A percentile compares a stretch with the other conserved stretches of the same genome.
phyloP scores from a whole-genome alignment of 2,329 filamentous ascomycete species.

The Aspergillus sergii region DNA sequence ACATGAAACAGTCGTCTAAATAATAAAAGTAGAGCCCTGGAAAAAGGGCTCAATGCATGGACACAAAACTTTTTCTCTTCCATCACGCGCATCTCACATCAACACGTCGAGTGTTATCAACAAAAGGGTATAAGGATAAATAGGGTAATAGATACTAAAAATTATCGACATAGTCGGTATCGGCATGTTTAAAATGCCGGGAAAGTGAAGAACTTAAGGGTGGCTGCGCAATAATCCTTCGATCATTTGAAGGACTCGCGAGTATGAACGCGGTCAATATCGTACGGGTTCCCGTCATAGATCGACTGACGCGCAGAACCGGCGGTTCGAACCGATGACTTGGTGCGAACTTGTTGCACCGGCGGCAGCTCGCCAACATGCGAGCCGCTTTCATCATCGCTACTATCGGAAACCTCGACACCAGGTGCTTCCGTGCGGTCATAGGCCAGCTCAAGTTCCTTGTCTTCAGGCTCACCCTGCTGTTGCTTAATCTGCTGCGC shows the following conservation, averaged over 20 bases:
- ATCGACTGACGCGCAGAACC: constrained; percentile 26
- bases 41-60: constrained; percentile 10
- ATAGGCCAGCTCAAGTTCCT: constrained; percentile 23
- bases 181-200: not conserved
- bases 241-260: constrained; percentile 37
- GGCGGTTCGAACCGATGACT: constrained; percentile 30
- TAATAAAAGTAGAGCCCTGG: constrained; percentile 1
- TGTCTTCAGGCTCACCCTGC: constrained; percentile 13
- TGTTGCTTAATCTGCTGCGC: constrained; percentile 27
- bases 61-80: constrained; percentile 11
- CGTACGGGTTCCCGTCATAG: constrained; percentile 50
- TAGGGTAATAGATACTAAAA: constrained; percentile 18
- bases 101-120: constrained; percentile 8
- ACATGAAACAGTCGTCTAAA: constrained; percentile 11
- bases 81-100: constrained; percentile 15
- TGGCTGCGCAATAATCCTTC: not conserved
- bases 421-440: constrained; percentile 40
- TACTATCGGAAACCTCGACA: constrained; percentile 22
- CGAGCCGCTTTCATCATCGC: constrained; percentile 28
- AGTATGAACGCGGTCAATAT: constrained; percentile 49
- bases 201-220: not conserved
- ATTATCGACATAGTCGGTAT: constrained; percentile 21
- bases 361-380: constrained; percentile 21
- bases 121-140: not conserved
- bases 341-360: constrained; percentile 30